phyloP scores from a whole-genome alignment of 202 grass and related monocot species.

The Setaria italica region DNA sequence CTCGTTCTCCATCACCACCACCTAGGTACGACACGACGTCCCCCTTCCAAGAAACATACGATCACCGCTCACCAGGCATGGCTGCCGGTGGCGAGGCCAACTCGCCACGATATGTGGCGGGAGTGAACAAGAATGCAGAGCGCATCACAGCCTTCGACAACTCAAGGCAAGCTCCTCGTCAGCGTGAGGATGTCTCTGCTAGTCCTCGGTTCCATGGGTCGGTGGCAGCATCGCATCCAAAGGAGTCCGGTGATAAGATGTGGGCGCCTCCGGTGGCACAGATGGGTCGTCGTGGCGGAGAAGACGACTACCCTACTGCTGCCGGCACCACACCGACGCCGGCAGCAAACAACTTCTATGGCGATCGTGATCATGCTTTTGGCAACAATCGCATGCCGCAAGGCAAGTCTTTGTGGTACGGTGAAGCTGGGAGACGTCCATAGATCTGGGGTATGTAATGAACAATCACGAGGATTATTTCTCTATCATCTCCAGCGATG shows the following conservation, averaged over 20 bases:
- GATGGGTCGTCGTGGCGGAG: background rate
- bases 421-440: background rate
- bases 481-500: background rate
- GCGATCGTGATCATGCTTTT: background rate
- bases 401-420: background rate
- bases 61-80: background rate
- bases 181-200: background rate
- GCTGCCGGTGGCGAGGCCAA: background rate
- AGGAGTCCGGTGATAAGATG: background rate
- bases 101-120: background rate
- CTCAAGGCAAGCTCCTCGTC: background rate
- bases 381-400: background rate
- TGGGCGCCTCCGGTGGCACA: background rate
- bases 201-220: background rate
- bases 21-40: background rate
- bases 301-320: background rate
- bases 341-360: background rate
- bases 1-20: background rate
- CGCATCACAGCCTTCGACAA: background rate
- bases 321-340: background rate
- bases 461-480: background rate
- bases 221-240: background rate
- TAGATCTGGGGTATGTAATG: background rate
- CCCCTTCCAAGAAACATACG: background rate
- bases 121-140: background rate